Percentiles rank a stretch among this genome's conserved stretches.
Evolutionary conservation across 345 rosid species (phyloP).

Genomic region (Melastoma malabathricum): DNA sequence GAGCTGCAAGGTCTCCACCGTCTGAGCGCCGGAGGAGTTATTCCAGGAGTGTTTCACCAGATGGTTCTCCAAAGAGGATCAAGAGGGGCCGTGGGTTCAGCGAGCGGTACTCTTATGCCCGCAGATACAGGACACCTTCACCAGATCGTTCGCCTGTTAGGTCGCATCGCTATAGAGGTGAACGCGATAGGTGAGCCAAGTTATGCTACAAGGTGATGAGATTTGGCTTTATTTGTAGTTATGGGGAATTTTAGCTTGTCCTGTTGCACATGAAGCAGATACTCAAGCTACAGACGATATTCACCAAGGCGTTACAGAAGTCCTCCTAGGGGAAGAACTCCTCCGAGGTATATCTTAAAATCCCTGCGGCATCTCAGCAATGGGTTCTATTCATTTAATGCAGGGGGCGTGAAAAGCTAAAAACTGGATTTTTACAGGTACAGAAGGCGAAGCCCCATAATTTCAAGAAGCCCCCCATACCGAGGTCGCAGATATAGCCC

Average conservation of each 20-base stretch:
- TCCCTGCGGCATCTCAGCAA: no score
- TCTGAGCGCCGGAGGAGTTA: slow-evolving; percentile 46
- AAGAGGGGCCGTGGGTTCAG: slow-evolving; percentile 95
- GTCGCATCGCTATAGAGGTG: slow-evolving; percentile 52
- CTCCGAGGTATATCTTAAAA: slow-evolving; percentile 43
- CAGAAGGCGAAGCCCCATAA: slow-evolving; percentile 61
- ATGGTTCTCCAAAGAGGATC: slow-evolving; percentile 64
- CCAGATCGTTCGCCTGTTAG: slow-evolving; percentile 79
- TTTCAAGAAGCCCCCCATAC: slow-evolving; percentile 45
- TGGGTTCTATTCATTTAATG: no score
- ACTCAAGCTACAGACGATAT: slow-evolving; percentile 50
- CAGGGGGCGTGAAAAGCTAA: no score
- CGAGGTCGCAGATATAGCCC: slow-evolving; percentile 41
- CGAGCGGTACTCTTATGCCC: slow-evolving; percentile 75
- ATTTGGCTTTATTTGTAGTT: no score
- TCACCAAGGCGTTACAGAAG: slow-evolving; percentile 80
- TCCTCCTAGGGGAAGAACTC: slow-evolving; percentile 71
- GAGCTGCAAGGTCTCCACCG: slow-evolving; percentile 50
- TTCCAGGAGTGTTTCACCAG: slow-evolving; percentile 78
- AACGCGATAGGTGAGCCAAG: slow-evolving; percentile 51
- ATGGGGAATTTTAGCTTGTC: no score
- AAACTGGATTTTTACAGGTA: slow-evolving; percentile 17
- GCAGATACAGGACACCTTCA: slow-evolving; percentile 76
- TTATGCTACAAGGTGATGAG: no score
- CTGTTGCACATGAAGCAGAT: slow-evolving; percentile 25